phyloP scores from a whole-genome alignment of 2,329 filamentous ascomycete genomes.

The Fusarium setosum region DNA sequence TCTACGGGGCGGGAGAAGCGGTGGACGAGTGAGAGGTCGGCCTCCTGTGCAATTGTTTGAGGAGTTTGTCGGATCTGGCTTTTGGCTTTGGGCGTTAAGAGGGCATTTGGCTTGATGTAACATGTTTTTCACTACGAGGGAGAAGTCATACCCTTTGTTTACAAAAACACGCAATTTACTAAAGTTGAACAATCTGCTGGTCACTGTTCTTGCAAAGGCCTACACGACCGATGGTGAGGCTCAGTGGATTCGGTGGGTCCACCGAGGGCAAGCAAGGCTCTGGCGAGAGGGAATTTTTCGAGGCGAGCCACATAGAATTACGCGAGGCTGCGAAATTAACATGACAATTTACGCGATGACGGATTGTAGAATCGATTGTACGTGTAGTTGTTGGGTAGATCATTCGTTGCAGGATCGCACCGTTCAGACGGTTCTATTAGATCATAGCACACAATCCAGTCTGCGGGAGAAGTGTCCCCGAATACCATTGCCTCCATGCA shows the following conservation, averaged over 20 bases:
- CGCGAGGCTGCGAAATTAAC: conserved; percentile 39
- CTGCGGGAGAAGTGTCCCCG: no score
- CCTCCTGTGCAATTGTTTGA: conserved; percentile 45
- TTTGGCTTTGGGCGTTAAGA: conserved; percentile 47
- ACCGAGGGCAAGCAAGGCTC: conserved; percentile 43
- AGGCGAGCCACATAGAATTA: conserved; percentile 28
- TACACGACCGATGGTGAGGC: background rate
- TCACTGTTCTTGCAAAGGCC: background rate
- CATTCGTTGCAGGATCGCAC: background rate
- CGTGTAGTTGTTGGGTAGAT: background rate
- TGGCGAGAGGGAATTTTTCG: conserved; percentile 30
- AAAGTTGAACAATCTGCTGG: background rate
- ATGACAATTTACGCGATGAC: background rate
- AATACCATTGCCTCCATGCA: no score
- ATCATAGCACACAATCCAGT: no score
- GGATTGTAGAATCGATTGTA: background rate
- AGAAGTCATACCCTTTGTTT: conserved; percentile 46
- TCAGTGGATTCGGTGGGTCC: conserved; percentile 9
- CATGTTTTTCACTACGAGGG: conserved; percentile 45
- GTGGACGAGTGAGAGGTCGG: conserved; percentile 20
- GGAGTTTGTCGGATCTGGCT: conserved; percentile 49
- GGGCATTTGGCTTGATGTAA: conserved; percentile 49
- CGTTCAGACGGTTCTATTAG: no score
- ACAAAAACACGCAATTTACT: conserved; percentile 40
- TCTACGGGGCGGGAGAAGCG: conserved; percentile 16